A percentile compares a stretch with the other conserved stretches of the same genome.
Evolutionary conservation across 2,329 filamentous ascomycete species (phyloP).

Genomic region (Fusarium hainanense): DNA sequence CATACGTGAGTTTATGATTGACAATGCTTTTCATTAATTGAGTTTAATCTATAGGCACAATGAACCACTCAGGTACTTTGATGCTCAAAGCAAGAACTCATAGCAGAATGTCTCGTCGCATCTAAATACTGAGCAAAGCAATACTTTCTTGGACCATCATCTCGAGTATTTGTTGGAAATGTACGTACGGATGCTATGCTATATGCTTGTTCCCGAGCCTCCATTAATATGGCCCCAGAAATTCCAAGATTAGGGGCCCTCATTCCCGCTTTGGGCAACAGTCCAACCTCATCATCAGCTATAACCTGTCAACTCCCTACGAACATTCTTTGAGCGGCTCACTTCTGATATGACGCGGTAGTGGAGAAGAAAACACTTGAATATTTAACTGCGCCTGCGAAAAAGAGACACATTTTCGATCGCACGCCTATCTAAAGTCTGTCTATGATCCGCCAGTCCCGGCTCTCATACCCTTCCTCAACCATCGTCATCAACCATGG

Average conservation of each 20-base stretch:
- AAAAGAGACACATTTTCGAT: not conserved
- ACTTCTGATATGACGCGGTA: not conserved
- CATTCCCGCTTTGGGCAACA: constrained; percentile 13
- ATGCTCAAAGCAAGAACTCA: not conserved
- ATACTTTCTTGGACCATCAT: not conserved
- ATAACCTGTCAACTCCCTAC: constrained; percentile 21
- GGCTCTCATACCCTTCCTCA: constrained; percentile 1
- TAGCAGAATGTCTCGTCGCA: not conserved
- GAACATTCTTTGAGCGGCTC: not conserved
- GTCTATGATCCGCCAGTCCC: constrained; percentile 25
- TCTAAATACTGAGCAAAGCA: not conserved
- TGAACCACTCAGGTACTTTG: not conserved
- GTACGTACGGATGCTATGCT: not conserved
- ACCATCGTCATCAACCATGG: constrained; percentile 38
- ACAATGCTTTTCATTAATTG: not conserved
- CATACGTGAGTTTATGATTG: not conserved
- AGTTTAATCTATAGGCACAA: not conserved
- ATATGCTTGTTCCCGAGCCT: not conserved
- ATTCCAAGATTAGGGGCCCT: constrained; percentile 17
- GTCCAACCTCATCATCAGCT: constrained; percentile 21
- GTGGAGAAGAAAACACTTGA: not conserved
- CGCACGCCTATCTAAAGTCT: not conserved
- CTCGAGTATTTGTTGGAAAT: not conserved
- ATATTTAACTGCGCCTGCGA: not conserved
- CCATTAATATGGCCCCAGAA: constrained; percentile 19